These are phyloP conservation scores for Ascochyta pisi DNA, from an alignment of 2,329 filamentous ascomycete species.

Conservation along the genomic window DNA sequence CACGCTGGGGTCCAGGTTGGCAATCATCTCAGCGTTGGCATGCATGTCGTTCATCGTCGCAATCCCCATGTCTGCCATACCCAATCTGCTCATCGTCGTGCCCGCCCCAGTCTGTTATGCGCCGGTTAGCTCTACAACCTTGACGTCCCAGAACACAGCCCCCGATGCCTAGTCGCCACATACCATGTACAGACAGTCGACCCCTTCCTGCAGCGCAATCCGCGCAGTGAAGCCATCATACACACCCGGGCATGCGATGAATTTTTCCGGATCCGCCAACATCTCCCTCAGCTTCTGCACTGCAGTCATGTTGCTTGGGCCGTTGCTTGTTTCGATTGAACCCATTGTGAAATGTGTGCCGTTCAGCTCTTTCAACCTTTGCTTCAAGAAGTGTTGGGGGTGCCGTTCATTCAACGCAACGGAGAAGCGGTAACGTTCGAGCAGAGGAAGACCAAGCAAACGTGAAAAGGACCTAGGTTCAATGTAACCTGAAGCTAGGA, in stretches of 20 bases:
- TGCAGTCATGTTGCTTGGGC: slow-evolving; percentile 26
- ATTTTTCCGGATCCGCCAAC: slow-evolving; percentile 41
- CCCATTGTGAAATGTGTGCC: slow-evolving; percentile 10
- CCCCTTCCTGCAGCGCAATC: slow-evolving; percentile 67
- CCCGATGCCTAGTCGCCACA: slow-evolving; percentile 13
- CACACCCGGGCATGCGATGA: slow-evolving; percentile 68
- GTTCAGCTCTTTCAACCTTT: background rate
- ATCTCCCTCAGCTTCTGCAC: slow-evolving; percentile 42
- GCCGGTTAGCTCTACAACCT: background rate
- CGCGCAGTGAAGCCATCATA: slow-evolving; percentile 73
- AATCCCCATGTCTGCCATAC: slow-evolving; percentile 69
- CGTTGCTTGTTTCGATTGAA: slow-evolving; percentile 9
- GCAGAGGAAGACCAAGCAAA: background rate
- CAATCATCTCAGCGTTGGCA: slow-evolving; percentile 69
- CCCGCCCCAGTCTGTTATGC: slow-evolving; percentile 65
- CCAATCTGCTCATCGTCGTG: slow-evolving; percentile 66
- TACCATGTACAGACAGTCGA: slow-evolving; percentile 73
- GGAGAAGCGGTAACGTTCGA: background rate
- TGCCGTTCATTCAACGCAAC: slow-evolving; percentile 7
- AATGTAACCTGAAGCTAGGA: background rate
- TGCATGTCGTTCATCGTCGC: slow-evolving; percentile 69
- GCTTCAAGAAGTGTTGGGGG: slow-evolving; percentile 1
- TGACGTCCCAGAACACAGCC: background rate
- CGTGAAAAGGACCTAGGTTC: background rate
- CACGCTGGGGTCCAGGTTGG: slow-evolving; percentile 60